Evolutionary conservation across 2,329 filamentous ascomycete species (phyloP), one percentile per base, ranked within the genome.

Genomic region (Cryphonectria nitschkei): DNA sequence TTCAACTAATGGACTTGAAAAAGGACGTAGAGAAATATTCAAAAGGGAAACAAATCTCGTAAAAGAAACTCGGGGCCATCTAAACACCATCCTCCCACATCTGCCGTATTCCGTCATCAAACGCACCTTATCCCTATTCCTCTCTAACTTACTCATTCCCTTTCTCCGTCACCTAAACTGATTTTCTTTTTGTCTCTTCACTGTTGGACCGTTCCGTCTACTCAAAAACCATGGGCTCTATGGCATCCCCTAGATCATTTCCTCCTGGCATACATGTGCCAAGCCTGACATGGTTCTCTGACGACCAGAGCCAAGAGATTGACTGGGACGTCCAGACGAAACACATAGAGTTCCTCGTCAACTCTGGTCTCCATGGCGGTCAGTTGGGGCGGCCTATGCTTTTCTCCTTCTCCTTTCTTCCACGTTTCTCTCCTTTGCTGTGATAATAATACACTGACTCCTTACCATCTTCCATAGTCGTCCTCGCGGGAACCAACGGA

Each of bases 401-500:
- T 29, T 2, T 6, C 29, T 6, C 14, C 2, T 11, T 8, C 37
- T 43, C 39, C 5, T 16, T 14, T 9, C n/a, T 16, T 9, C 22
- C 6, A 32, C 16, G 6, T 32, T 6, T 39, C 13, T 34, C 14
- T 39, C 56, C 2, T 39, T 39, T 39, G 9, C 2, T 39, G 37
- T 39, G 11, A 19, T 32, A 26, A 61, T 7, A 9, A 34, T 11
- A 60, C 56, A 61, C 22, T 61, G 13, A 32, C 43, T 16, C 37
- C 34, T 34, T 39, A 41, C n/a, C 50, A 74, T 74, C 29, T 76
- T 74, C 70, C 39, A n/a, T 41, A 65, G 80, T 93, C 71, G 89
- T 92, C 62, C 88, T 90, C 58, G 90, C 92, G 77, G 92, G 91
- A 66, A 92, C 89, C 74, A 93, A 93, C 75, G 91, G 92, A 75